Conservation (phyloP, 2,329 filamentous ascomycete species). For the Penicillium olsonii region DNA sequence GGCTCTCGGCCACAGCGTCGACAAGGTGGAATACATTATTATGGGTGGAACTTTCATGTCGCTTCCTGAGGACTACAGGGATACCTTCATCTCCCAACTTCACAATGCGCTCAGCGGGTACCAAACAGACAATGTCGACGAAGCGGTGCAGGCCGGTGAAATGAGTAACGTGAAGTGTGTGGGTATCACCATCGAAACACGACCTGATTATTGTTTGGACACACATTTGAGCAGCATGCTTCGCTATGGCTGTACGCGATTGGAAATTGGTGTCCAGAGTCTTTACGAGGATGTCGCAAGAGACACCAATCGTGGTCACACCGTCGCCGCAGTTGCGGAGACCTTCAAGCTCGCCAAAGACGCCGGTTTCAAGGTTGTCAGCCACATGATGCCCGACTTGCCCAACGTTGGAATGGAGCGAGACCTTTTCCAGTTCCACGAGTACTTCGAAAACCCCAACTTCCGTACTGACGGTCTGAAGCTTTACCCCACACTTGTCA, state of each 20-base stretch:
- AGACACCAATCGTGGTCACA: slow-evolving; percentile 96
- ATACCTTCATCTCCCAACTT: slow-evolving; percentile 91
- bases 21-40: slow-evolving; percentile 99
- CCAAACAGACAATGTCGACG: slow-evolving; percentile 89
- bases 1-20: slow-evolving; percentile 90
- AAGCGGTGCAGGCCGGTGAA: slow-evolving; percentile 89
- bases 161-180: slow-evolving; percentile 98
- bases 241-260: slow-evolving; percentile 91
- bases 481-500: slow-evolving; percentile 96
- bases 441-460: slow-evolving; percentile 95
- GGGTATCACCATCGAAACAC: slow-evolving; percentile 96
- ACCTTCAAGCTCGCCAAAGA: slow-evolving; percentile 98
- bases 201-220: slow-evolving; percentile 94
- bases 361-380: slow-evolving; percentile 97
- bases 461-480: slow-evolving; percentile 97
- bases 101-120: slow-evolving; percentile 98
- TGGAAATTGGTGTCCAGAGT: slow-evolving; percentile 95
- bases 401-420: slow-evolving; percentile 98
- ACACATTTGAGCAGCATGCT: slow-evolving; percentile 96
- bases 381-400: slow-evolving; percentile 99
- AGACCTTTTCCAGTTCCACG: slow-evolving; percentile 92
- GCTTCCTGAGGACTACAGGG: slow-evolving; percentile 80
- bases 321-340: slow-evolving; percentile 90
- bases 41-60: slow-evolving; percentile 99
- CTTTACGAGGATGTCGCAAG: slow-evolving; percentile 98